These are phyloP conservation scores for Eucalyptus melliodora DNA, from an alignment of 345 rosid species.

Conservation along the genomic window DNA sequence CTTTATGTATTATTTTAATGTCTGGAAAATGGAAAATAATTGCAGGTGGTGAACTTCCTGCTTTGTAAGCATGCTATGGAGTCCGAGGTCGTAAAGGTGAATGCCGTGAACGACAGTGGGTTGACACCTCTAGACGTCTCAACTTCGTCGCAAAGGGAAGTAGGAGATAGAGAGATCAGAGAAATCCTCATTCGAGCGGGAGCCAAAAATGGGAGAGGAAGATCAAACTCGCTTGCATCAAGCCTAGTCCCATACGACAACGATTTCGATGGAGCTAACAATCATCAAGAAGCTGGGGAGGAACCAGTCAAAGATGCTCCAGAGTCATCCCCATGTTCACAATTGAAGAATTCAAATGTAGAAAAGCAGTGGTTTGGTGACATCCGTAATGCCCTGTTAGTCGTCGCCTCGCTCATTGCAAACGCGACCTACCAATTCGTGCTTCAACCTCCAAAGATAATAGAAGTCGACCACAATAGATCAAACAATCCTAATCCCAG, in stretches of 20 bases:
- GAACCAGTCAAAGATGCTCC: not conserved
- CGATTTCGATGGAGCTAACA: not conserved
- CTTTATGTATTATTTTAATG: accelerated
- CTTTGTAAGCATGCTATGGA: not conserved
- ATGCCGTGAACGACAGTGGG: accelerated
- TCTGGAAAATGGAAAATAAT: not conserved
- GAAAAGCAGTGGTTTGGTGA: not conserved
- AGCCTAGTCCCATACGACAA: accelerated
- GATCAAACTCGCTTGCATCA: not conserved
- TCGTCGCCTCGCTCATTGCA: not conserved
- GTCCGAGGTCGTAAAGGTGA: not conserved
- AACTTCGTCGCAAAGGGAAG: too few species aligned
- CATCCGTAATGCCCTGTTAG: not conserved
- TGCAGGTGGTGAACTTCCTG: not conserved
- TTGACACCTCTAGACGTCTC: not conserved
- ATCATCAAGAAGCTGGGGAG: not conserved
- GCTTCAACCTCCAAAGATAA: not conserved
- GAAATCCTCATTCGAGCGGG: not conserved
- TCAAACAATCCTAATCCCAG: too few species aligned
- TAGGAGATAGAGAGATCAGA: too few species aligned
- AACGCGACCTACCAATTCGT: accelerated
- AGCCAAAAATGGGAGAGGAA: not conserved
- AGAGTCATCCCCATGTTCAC: not conserved
- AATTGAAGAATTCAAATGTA: not conserved
- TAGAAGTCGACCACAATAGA: accelerated